These are phyloP conservation scores for Thermomucor indicae-seudaticae DNA, from an alignment of 371 early-diverging fungal species.

Conservation along the genomic window DNA sequence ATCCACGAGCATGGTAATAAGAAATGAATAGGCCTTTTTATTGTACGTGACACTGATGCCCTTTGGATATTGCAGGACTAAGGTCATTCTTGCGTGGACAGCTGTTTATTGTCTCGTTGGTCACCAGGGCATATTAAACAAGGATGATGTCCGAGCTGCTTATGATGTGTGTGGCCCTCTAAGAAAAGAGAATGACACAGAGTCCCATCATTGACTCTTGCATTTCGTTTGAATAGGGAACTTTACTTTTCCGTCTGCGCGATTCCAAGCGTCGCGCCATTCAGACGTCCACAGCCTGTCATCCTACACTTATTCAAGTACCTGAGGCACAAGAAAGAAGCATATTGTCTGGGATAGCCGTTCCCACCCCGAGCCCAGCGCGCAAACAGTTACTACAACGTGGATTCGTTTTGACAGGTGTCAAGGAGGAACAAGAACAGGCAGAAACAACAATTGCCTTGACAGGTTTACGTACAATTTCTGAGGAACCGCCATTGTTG, in stretches of 20 bases:
- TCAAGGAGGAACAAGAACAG: too few species aligned
- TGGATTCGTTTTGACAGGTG: conserved; percentile 3
- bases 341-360: neutral
- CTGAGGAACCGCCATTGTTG: too few species aligned
- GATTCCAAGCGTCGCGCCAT: neutral
- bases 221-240: neutral
- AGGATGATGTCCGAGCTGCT: conserved; percentile 23
- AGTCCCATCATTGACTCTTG: neutral
- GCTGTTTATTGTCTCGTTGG: conserved; percentile 30
- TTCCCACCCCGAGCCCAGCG: neutral
- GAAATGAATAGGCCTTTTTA: neutral
- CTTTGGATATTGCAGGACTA: conserved; percentile 8
- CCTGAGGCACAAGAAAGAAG: neutral
- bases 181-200: neutral
- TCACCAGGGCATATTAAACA: conserved; percentile 18
- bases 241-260: conserved; percentile 8
- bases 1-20: conserved; percentile 9
- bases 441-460: too few species aligned
- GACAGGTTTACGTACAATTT: too few species aligned
- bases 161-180: conserved; percentile 25
- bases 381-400: neutral
- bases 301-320: neutral
- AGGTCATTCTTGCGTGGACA: conserved; percentile 18
- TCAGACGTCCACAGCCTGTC: neutral
- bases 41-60: neutral